Base-by-base conservation (phyloP, 2,329 filamentous ascomycete species). In the Tolypocladium inflatum region DNA sequence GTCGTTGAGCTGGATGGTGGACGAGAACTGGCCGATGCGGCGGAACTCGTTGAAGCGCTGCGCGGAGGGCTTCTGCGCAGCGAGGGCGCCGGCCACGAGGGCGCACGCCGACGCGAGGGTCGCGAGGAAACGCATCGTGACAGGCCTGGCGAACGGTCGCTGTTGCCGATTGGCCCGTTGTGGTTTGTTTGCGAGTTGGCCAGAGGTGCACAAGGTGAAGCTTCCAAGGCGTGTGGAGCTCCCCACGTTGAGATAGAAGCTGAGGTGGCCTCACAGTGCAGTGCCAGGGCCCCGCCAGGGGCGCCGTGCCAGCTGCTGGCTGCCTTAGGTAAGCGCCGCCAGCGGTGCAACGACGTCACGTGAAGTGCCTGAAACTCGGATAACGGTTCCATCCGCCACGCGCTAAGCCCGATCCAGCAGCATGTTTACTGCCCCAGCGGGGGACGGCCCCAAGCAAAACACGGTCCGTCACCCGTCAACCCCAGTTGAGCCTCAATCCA, bases 1-100 rank as follows among this genome's bases (percentile, higher is more conserved):
- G 72, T 96, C 91, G 72, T 87, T 81, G 64, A 99, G 84, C 76
- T 90, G 90, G 69, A 96, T 67, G 6, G 91, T 87, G 33, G 82
- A 74, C 4, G 82, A 81, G 50, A 80, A 78, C 59, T 86, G 80
- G 59, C 88, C 79, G 71, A 91, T 86, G 63, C 82, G 70, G 70
- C 88, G 85, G 76, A 86, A 93, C 59, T 84, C 80, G 62, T 82
- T 71, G 77, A 93, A 96, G 67, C 83, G 85, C 71, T 90, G 84
- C 56, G 72, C 63, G 15, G 80, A 68, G 54, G 85, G 76, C 71
- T 88, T 85, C 70, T 87, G 88, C 56, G 87, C 82, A 54, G 82
- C 84, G 45, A 87, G 71, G 58, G 80, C 79, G 59, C 81, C 78
- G 57, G 84, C 76, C 43, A 85, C 72, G 58, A 91, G 73, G 63